Evolutionary conservation across 2,329 filamentous ascomycete species (phyloP), one percentile per base, ranked within the genome.

Genomic region (Aspergillus clavatus): DNA sequence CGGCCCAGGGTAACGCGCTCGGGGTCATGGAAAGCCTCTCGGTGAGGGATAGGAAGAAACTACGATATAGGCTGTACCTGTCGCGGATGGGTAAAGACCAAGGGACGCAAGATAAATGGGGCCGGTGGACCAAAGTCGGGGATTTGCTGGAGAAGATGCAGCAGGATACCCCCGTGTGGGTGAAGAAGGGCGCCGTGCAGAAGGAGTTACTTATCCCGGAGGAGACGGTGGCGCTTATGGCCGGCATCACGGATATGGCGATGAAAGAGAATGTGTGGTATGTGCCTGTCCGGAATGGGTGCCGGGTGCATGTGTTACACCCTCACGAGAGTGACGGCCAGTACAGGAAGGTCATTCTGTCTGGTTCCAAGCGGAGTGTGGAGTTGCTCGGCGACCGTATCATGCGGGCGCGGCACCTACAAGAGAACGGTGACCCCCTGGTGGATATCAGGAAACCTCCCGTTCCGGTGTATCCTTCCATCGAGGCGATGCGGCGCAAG

Each of bases 261-360:
- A 46, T 60, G 45, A 47, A 50, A 27, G 69, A 72, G 47, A 72
- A 71, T 46, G 57, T 69, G 6, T 70, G 61, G 60, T 60, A 60
- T 44, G 51, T 65, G 5, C 47, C 52, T 7, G 43, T 69, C 12
- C 60, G 55, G 11, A 65, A 68, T 43, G 69, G 68, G 19, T 70
- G 68, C 38, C 58, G 58, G 27, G 60, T 71, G n/a, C 68, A 67
- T 40, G 58, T 70, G 8, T 43, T 68, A 22, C 52, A 56, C 37
- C 45, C 57, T n/a, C 29, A 38, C 1, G 54, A 67, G 38, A 65
- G 61, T 38, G 53, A 61, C 24, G 62, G 67, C 8, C 28, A 51
- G 5, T 46, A 56, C 43, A 67, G 68, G 28, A 67, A 61, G 42
- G 58, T 67, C 23, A 46, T 68, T 19, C 38, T 71, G 36, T 57